These are phyloP conservation scores for Ustilago vetiveriae DNA, from an alignment of 1,284 basidiomycete genomes.

Conservation along the genomic window DNA sequence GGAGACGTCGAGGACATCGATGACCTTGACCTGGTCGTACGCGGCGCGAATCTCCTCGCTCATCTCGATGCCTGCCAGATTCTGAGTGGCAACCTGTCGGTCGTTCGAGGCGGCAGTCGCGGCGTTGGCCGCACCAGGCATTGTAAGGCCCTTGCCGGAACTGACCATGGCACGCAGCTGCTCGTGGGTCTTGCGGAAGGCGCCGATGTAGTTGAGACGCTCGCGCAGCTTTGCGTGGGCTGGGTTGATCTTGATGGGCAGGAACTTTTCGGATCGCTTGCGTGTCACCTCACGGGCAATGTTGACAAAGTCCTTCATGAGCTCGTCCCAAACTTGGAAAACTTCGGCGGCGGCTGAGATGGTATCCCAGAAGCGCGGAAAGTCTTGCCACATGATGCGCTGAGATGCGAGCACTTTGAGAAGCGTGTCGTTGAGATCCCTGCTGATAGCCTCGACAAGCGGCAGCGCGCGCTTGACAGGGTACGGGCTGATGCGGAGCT, in stretches of 20 bases:
- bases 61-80: conserved; percentile 82
- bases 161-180: conserved; percentile 97
- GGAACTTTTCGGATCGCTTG: conserved; percentile 90
- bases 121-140: conserved; percentile 14
- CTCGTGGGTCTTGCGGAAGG: conserved; percentile 94
- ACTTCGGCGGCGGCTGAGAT: conserved; percentile 81
- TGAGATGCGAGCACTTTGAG: conserved; percentile 89
- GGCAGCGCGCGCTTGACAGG: conserved; percentile 93
- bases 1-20: conserved; percentile 86
- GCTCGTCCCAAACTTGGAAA: conserved; percentile 94
- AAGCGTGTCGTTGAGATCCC: conserved; percentile 94
- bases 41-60: conserved; percentile 90
- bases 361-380: conserved; percentile 88
- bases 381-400: conserved; percentile 90
- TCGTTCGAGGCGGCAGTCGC: conserved; percentile 20
- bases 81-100: conserved; percentile 56
- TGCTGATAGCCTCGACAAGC: conserved; percentile 95
- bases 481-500: conserved; percentile 82
- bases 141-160: conserved; percentile 78
- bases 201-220: conserved; percentile 83
- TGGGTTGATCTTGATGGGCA: conserved; percentile 93
- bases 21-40: conserved; percentile 93
- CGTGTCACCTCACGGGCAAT: conserved; percentile 93
- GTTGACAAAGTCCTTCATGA: conserved; percentile 97
- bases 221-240: conserved; percentile 93